These are phyloP conservation scores for Coix lacrymajobi DNA, from an alignment of 176 grass and related monocot species.

Conservation along the genomic window DNA sequence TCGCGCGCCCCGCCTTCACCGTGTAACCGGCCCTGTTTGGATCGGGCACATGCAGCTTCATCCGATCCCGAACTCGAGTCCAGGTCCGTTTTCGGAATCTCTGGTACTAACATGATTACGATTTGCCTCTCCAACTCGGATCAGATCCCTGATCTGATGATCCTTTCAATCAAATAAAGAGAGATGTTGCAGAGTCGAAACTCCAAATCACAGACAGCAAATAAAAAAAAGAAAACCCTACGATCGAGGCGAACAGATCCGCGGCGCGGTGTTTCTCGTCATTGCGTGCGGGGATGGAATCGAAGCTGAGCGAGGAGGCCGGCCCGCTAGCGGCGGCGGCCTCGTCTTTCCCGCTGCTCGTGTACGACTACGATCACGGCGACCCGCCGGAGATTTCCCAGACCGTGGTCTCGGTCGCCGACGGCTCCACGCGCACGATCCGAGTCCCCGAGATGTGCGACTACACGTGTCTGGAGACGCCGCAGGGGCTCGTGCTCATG, in stretches of 20 bases:
- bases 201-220: too few species aligned
- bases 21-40: too few species aligned
- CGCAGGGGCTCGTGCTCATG: not conserved
- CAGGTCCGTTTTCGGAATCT: not conserved
- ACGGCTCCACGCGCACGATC: not conserved
- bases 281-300: not conserved
- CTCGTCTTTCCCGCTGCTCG: not conserved
- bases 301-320: not conserved
- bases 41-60: not conserved
- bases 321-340: not conserved
- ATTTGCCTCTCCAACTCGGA: not conserved
- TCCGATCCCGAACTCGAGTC: not conserved
- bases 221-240: too few species aligned
- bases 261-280: not conserved
- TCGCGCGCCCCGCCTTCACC: too few species aligned
- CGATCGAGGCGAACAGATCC: not conserved
- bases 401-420: not conserved
- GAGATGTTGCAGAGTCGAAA: too few species aligned
- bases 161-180: not conserved
- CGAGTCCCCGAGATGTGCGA: not conserved
- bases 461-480: not conserved
- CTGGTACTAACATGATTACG: not conserved
- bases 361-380: not conserved
- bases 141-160: not conserved
- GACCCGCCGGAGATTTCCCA: not conserved